These are phyloP conservation scores for Chlorella sp. DNA, from an alignment of 139 green algal genomes.

Conservation along the genomic window DNA sequence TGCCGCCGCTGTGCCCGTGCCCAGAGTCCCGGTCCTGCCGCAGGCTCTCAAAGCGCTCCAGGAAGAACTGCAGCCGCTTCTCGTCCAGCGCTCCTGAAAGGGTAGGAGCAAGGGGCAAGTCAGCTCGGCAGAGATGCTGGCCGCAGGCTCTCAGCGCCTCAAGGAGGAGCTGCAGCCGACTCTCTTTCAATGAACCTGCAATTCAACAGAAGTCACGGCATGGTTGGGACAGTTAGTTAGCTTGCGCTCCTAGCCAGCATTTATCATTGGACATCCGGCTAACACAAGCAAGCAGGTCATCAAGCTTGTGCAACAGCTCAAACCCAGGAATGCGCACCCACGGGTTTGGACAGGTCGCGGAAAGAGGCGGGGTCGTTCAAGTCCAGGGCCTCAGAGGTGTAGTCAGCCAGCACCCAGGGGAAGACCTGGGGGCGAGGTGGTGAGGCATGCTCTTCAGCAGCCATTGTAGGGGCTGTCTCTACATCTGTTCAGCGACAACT, in stretches of 20 bases:
- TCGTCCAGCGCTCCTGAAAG: conserved; percentile 78
- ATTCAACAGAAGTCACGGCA: too few relatives aligned
- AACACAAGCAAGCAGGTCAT: not conserved
- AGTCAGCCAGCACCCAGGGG: conserved; percentile 95
- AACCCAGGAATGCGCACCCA: conserved; percentile 51
- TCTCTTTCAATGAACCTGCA: too few relatives aligned
- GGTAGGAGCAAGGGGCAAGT: too few relatives aligned
- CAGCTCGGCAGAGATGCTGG: too few relatives aligned
- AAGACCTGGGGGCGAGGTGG: conserved; percentile 62
- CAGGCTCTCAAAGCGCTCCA: conserved; percentile 46
- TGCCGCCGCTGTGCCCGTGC: conserved; percentile 1
- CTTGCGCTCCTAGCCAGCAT: too few relatives aligned
- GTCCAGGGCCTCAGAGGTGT: conserved; percentile 69
- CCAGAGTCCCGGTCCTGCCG: conserved; percentile 28
- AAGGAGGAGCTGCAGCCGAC: too few relatives aligned
- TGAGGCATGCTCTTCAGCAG: not conserved
- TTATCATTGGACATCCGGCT: too few relatives aligned
- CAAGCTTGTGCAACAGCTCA: not conserved
- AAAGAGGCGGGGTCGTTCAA: conserved; percentile 67
- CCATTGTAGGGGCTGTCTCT: not conserved
- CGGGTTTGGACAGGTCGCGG: conserved; percentile 89
- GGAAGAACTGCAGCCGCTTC: conserved; percentile 74
- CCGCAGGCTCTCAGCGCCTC: too few relatives aligned
- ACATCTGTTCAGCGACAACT: not conserved
- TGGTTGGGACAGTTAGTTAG: too few relatives aligned